Evolutionary conservation across 495 filamentous ascomycete species (phyloP), one percentile per base, ranked within the genome.

Genomic region (Chaetomium tenue): DNA sequence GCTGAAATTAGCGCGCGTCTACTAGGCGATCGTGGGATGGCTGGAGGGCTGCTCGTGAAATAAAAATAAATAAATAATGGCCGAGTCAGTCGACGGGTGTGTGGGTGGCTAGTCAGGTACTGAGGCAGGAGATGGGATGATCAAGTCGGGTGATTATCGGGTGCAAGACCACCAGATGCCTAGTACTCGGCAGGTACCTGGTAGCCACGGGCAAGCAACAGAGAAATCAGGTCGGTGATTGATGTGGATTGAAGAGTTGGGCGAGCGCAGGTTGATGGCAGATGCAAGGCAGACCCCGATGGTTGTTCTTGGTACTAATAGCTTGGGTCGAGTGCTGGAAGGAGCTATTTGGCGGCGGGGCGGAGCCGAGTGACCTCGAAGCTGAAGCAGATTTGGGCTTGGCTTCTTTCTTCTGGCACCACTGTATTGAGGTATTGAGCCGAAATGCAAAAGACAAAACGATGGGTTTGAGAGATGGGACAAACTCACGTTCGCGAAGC

Each of bases 281-380:
- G 18, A 30, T 28, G 52, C 52, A 55, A 22, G 47, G 5, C 11
- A 3, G 22, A 50, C 40, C 16, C 16, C 18, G 46, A 20, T 48
- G 33, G 33, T 37, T 37, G 6, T 12, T 9, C 6, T 37, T 37
- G 33, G 33, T 37, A 37, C 33, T 37, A 37, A 37, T 11, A 37
- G 33, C 33, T 37, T 37, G 33, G 33, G 33, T 37, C 33, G 33
- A 37, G 8, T 11, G 33, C 6, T 13, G 22, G 22, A 51, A 51
- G 48, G 48, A 30, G 26, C 51, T 53, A 18, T n/a, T n/a, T n/a
- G n/a, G 26, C 51, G 8, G 51, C 51, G 51, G 57, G 57, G 57
- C 23, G 25, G 25, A 7, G 51, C 28, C 26, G 26, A 26, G 56
- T 37, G 33, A 37, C 33, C 33, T 37, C 8, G 47, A 58, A 58